Base-by-base conservation (phyloP, 192 early-diverging fungal species). In the Chytriomyces sp. region DNA sequence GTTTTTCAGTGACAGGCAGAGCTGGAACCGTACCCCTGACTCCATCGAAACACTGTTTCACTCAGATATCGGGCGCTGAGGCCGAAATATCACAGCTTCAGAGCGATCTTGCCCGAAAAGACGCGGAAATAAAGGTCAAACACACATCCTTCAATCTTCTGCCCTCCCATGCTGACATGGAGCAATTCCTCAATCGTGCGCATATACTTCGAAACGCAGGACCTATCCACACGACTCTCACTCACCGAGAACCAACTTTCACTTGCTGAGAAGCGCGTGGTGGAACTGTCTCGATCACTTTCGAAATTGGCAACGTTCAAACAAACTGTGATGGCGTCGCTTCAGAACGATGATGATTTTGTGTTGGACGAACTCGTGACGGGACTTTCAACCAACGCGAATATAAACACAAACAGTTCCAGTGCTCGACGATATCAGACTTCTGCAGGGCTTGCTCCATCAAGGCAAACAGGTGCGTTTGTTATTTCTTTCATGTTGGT, bases 241-340 rank as follows among this genome's bases (percentile, higher is more conserved):
- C 20, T 13, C 11, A 64, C 20, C 63, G 63, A 68, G 67, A 28
- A 16, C 48, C 67, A 20, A 10, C 48, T 16, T 6, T 26, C 47
- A 20, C 7, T 18, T 10, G 69, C 57, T 5, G 69, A 71, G 47
- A 9, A 16, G 23, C 69, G 50, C 18, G 18, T 53, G 16, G 69
- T 50, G 23, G 23, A 53, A 20, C 18, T 60, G n/a, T 16, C 13
- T 26, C 69, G 69, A 3, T 20, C 69, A 9, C 20, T 43, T 35
- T 16, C 28, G 2, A 71, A 71, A 45, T 50, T 71, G 24, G 69
- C 69, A 10, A 48, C 57, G 2, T 71, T 71, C 35, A 71, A 71
- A 59, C 49, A 71, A 26, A 59, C 47, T 7, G 24, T 71, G 24
- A 9, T 71, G 8, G 18, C 46, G 20, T 43, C 49, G 45, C 63